Conservation (phyloP, 2,329 filamentous ascomycete species). For the Mollisiaceae sp. region DNA sequence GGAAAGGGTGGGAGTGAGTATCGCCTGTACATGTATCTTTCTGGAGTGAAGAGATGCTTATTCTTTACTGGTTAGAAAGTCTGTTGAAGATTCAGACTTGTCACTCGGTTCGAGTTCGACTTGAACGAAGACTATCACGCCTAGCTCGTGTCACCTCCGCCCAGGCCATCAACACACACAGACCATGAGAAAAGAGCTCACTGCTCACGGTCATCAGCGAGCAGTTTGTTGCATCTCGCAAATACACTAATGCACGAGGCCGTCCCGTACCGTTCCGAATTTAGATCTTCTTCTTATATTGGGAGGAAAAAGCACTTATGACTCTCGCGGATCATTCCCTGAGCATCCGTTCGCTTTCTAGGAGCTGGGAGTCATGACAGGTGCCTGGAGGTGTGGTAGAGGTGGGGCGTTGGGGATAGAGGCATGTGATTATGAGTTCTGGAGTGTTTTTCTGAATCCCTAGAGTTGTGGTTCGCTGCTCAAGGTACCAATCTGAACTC, state of each 20-base stretch:
- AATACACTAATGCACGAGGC: not conserved
- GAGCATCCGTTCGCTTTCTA: not conserved
- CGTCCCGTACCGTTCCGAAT: not conserved
- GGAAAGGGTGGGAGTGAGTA: no score
- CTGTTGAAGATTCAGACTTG: no score
- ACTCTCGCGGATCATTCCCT: not conserved
- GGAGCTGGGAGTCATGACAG: no score
- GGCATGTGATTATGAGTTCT: not conserved
- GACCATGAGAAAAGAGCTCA: not conserved
- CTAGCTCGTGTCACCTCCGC: not conserved
- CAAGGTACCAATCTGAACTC: no score
- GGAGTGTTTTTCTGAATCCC: not conserved
- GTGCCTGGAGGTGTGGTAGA: no score
- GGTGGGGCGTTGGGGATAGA: not conserved
- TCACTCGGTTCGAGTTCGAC: no score
- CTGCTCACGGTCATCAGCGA: not conserved
- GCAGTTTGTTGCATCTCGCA: slow-evolving; percentile 7
- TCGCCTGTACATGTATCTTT: no score
- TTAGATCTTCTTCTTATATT: not conserved
- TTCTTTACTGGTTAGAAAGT: no score
- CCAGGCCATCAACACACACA: not conserved
- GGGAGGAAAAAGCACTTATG: not conserved
- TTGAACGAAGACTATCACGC: not conserved
- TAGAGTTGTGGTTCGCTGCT: not conserved
- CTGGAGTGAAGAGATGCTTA: no score